Base-by-base conservation (phyloP, 1,139 yeast species). In the Fermentozyma sake region DNA sequence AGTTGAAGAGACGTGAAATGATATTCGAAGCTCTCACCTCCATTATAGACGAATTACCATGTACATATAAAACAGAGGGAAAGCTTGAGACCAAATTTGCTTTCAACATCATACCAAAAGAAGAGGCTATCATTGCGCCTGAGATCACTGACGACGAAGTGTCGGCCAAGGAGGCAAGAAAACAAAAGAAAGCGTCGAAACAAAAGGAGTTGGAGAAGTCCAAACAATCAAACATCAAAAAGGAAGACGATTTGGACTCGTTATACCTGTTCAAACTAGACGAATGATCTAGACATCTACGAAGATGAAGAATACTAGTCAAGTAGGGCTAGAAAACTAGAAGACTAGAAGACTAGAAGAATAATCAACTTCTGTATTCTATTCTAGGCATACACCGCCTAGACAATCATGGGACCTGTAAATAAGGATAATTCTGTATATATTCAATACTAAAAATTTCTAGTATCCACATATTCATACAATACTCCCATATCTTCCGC, bases 211-310 rank as follows among this genome's bases (percentile, higher is more conserved):
- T 14, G 14, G 25, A 17, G 23, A 22, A 21, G 34, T 16, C 17
- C 26, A 39, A 33, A 33, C 31, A 31, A 28, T 13, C 22, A 6
- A 27, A 28, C 26, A 38, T 30, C 34, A 33, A 20, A 33, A 44
- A 27, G 30, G 65, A 58, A 20, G 60, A 56, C 3, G 68, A 65
- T 29, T 53, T 66, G 34, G 73, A 67, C 37, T 46, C 63, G 10
- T 47, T 67, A 34, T 67, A 67, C 38, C 59, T 52, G 54, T 50
- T 67, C 32, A 66, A 66, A 34, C 56, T 65, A 16, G 69, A 60
- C 31, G 67, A 61, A 28, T 63, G 42, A 41, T 30, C 30, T n/a
- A n/a, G n/a, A n/a, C n/a, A n/a, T n/a, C n/a, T n/a, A n/a, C n/a
- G n/a, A n/a, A n/a, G n/a, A n/a, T n/a, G n/a, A n/a, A n/a, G n/a